Evolutionary conservation across 805 yeast species (phyloP).

Genomic region (Myxozyma lipomycoides): DNA sequence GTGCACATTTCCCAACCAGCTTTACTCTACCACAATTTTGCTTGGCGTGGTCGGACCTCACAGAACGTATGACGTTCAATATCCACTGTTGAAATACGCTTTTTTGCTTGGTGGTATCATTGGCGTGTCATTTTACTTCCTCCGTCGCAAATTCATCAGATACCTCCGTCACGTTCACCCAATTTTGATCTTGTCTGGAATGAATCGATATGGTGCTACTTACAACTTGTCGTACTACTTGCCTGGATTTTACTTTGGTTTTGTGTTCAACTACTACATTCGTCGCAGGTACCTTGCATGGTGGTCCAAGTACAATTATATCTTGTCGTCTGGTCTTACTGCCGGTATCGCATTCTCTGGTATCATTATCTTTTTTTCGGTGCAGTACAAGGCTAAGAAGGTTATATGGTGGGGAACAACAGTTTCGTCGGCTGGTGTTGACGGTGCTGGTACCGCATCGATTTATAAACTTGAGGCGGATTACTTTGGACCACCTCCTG

Average conservation of each 20-base stretch:
- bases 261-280: slow-evolving; percentile 53
- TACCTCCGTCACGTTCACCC: slow-evolving; percentile 22
- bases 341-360: slow-evolving; percentile 64
- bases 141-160: slow-evolving; percentile 9
- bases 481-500: slow-evolving; percentile 37
- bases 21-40: slow-evolving; percentile 29
- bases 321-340: slow-evolving; percentile 61
- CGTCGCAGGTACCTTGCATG: slow-evolving; percentile 55
- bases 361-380: slow-evolving; percentile 52
- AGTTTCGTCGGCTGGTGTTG: slow-evolving; percentile 26
- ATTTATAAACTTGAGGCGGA: slow-evolving; percentile 10
- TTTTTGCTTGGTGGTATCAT: slow-evolving; percentile 29
- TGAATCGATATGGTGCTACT: slow-evolving; percentile 19
- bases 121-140: slow-evolving; percentile 18
- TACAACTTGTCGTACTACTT: slow-evolving; percentile 35
- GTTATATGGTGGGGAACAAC: slow-evolving; percentile 59
- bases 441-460: slow-evolving; percentile 13
- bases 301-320: slow-evolving; percentile 75
- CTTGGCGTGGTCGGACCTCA: slow-evolving; percentile 32
- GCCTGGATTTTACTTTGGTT: slow-evolving; percentile 45
- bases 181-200: slow-evolving; percentile 28
- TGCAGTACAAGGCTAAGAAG: slow-evolving; percentile 40
- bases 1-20: slow-evolving; percentile 31
- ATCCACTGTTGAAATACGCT: slow-evolving; percentile 27
- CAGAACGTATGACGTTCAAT: slow-evolving; percentile 27